Base-by-base conservation (phyloP, 2,329 filamentous ascomycete species). In the Plectosphaerella cucumerina region DNA sequence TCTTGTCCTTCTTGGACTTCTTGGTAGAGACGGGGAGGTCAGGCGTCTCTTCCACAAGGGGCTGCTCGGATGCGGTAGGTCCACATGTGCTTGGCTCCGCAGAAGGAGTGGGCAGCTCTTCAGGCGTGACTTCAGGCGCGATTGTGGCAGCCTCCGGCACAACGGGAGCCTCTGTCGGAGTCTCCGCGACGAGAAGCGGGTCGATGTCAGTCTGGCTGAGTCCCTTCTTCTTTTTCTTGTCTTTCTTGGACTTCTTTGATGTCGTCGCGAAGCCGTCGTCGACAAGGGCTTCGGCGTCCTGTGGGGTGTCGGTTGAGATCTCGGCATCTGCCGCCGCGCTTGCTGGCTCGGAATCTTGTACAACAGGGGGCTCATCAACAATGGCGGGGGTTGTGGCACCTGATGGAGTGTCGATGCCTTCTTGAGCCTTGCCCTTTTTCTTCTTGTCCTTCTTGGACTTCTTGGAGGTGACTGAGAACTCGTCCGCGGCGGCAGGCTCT, bases 181-280 rank as follows among this genome's bases (percentile, higher is more conserved):
- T 9, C 6, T 31, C 31, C 11, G 26, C 34, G 15, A 44, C 34
- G 10, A 23, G 47, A 20, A 5, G 21, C 21, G 34, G 45, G 45
- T 58, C 45, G 11, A 39, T 2, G 11, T 39, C 34, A 6, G 20
- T n/a, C 31, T n/a, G 34, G 14, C 58, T 57, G 55, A 55, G 59
- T 54, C 58, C 60, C 61, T 60, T 66, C 61, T 58, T 62, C 66
- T 47, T 44, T 15, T 46, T 67, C 50, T 66, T 66, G 49, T 62
- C 63, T 51, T 74, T 71, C 59, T 72, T 71, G 12, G 63, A 61
- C 49, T 69, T 68, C 53, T 70, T 69, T 47, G 50, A 58, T 34
- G 56, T 53, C 37, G 50, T 44, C 6, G 33, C 18, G 9, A 33
- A 47, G 21, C 20, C 48, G 35, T 52, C 23, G 50, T 60, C 49